A percentile compares a stretch with the other conserved stretches of the same genome.
Evolutionary conservation across 345 rosid genomes (phyloP).

Genomic region (Rubroshorea leprosula): DNA sequence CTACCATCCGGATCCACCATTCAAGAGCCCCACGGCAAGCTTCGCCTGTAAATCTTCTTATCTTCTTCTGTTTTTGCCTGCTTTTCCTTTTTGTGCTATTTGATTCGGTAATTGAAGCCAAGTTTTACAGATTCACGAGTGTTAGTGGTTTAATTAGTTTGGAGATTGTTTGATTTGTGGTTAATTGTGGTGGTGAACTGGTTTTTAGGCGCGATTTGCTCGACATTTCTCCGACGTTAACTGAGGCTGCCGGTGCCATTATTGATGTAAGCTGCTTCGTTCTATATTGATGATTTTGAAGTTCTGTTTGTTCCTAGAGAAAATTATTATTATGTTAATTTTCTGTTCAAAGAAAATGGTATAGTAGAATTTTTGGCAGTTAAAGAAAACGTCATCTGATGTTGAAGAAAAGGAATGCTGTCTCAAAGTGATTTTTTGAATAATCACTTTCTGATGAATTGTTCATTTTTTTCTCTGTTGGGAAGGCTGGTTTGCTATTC

Average conservation of each 20-base stretch:
- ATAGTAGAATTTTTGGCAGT: too few species aligned
- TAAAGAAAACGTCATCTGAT: too few species aligned
- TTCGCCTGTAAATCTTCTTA: slow-evolving; percentile 49
- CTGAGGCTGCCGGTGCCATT: slow-evolving; percentile 98
- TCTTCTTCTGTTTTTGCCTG: neutral
- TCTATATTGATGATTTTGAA: slow-evolving; percentile 1
- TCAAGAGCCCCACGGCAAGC: slow-evolving; percentile 77
- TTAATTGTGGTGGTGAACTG: neutral
- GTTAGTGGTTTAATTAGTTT: neutral
- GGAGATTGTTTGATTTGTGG: slow-evolving; percentile 8
- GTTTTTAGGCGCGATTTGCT: slow-evolving; percentile 70
- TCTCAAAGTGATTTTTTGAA: too few species aligned
- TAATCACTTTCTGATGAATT: too few species aligned
- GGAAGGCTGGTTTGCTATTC: too few species aligned
- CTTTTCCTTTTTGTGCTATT: neutral
- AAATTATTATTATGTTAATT: neutral
- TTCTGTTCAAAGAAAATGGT: neutral
- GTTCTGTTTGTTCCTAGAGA: slow-evolving; percentile 3
- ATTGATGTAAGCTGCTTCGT: slow-evolving; percentile 64
- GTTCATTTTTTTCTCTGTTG: too few species aligned
- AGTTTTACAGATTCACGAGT: neutral
- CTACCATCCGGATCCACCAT: slow-evolving; percentile 92
- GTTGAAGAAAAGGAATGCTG: too few species aligned
- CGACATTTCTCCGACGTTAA: slow-evolving; percentile 79
- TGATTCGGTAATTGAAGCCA: neutral